Evolutionary conservation across 2,329 filamentous ascomycete species (phyloP), one percentile per base, ranked within the genome.

Genomic region (Fusarium papillatum): DNA sequence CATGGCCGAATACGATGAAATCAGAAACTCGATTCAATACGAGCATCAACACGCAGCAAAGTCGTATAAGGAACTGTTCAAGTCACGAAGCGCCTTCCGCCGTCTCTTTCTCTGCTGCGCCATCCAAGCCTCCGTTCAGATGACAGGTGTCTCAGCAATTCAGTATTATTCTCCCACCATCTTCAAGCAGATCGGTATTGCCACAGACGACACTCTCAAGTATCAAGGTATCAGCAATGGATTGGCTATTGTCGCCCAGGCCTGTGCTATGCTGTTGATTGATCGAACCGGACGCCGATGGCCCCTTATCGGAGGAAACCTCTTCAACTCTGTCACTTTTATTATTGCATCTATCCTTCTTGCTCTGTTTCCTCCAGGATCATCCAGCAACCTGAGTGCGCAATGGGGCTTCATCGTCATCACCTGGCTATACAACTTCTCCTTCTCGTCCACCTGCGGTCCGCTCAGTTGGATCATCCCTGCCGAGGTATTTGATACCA

Each of bases 361-460:
- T 85, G 81, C 87, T 48, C 73, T 83, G 43, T 95, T 92, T 82
- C 93, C 93, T 90, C 93, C 1, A 2, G 72, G 70, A 14, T 3
- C 50, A 10, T 63, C 63, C 2, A 84, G 83, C 41, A 85, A 86
- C 11, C 92, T 92, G 2, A 87, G 88, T 14, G 64, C 67, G 17
- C 64, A 65, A 5, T 94, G 93, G 92, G 93, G 91, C 4, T 96
- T 95, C 83, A 95, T 95, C 76, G 75, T 68, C 67, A 88, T 90
- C 77, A 95, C 93, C 2, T 95, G 94, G 94, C 81, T 94, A 6
- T 95, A 94, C 87, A 95, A 95, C 84, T 93, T 95, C 85, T 92
- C 88, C 62, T 95, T 95, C 87, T 92, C 89, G 5, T 89, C 89
- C 46, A 93, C 92, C 5, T 94, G 92, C 71, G 93, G 93, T 17